phyloP scores from a whole-genome alignment of 371 early-diverging fungal species.

The Conidiobolus incongruus region DNA sequence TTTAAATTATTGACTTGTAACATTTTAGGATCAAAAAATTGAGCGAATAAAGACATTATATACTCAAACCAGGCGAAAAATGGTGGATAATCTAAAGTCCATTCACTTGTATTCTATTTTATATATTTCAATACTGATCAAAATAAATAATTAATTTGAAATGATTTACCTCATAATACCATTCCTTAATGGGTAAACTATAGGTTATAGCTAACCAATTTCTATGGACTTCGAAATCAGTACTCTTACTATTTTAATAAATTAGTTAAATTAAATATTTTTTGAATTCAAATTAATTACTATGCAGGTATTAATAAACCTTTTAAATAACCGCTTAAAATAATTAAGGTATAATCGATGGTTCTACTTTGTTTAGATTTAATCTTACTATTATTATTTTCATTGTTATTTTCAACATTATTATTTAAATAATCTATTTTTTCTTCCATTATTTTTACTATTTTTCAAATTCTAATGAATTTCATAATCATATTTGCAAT shows the following conservation, averaged over 20 bases:
- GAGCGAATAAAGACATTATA: constrained; percentile 35
- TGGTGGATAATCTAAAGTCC: constrained; percentile 96
- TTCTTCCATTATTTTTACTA: too few species aligned
- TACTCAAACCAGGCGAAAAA: constrained; percentile 94
- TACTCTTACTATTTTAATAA: constrained; percentile 47
- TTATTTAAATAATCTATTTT: too few species aligned
- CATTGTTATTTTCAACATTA: too few species aligned
- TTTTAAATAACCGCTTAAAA: too few species aligned
- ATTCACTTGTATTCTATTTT: constrained; percentile 45
- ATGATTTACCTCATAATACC: constrained; percentile 69
- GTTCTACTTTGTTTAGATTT: too few species aligned
- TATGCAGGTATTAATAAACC: too few species aligned
- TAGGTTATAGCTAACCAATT: constrained; percentile 94
- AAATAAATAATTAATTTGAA: background rate
- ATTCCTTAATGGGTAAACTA: constrained; percentile 47
- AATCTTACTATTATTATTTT: too few species aligned
- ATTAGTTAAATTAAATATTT: too few species aligned
- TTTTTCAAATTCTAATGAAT: too few species aligned
- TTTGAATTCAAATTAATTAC: too few species aligned
- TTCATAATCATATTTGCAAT: too few species aligned
- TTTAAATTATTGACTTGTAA: constrained; percentile 38
- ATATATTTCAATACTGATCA: background rate
- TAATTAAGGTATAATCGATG: too few species aligned
- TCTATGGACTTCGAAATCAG: constrained; percentile 96
- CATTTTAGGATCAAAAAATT: constrained; percentile 44